phyloP scores from a whole-genome alignment of 2,329 filamentous ascomycete genomes.

The Xenoacremonium recifei region DNA sequence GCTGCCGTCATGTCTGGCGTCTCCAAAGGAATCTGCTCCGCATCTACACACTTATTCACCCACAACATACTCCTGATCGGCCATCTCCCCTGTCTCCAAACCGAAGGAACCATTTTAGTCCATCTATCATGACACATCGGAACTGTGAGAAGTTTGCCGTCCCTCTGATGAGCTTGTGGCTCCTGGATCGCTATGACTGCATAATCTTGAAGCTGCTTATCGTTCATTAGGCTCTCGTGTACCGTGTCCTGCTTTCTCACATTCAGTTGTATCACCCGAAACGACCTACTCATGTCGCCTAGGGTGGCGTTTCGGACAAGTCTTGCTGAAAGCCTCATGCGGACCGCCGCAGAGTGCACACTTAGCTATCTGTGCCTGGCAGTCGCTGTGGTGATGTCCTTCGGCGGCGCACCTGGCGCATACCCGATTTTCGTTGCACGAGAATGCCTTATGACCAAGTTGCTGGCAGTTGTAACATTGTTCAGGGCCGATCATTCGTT shows the following conservation, averaged over 20 bases:
- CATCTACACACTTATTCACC: constrained; percentile 7
- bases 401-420: constrained; percentile 4
- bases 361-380: constrained; percentile 3
- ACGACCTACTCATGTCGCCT: constrained; percentile 3
- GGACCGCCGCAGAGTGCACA: constrained; percentile 3
- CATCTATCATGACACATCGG: constrained; percentile 3
- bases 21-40: constrained; percentile 5
- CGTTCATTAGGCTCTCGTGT: constrained; percentile 8
- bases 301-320: constrained; percentile 5
- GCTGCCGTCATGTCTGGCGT: constrained; percentile 3
- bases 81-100: constrained; percentile 4
- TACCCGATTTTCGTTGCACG: constrained; percentile 6
- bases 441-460: constrained; percentile 9
- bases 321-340: constrained; percentile 8
- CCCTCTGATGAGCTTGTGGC: constrained; percentile 2
- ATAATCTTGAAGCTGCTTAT: constrained; percentile 4
- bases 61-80: constrained; percentile 5
- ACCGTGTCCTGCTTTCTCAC: constrained; percentile 5
- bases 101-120: constrained; percentile 4
- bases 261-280: constrained; percentile 6
- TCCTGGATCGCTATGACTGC: constrained; percentile 6
- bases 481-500: constrained; percentile 1
- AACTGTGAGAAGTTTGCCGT: constrained; percentile 3
- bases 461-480: constrained; percentile 8
- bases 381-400: constrained; percentile 5